These are phyloP conservation scores for Lophium mytilinum DNA, from an alignment of 495 filamentous ascomycete species.

Conservation along the genomic window DNA sequence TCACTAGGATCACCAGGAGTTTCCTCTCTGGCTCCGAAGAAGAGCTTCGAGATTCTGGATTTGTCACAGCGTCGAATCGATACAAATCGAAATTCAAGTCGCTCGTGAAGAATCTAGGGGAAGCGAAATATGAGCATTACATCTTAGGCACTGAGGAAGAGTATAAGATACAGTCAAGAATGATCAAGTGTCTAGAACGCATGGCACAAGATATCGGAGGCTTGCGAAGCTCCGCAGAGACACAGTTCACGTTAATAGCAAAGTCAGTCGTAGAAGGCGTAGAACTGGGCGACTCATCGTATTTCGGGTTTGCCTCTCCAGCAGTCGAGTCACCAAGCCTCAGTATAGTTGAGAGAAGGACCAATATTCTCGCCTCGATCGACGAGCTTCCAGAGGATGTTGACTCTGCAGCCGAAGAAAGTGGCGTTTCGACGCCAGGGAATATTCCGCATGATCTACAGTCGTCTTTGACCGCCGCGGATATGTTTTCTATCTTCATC, in stretches of 20 bases:
- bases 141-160: slow-evolving; percentile 73
- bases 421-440: neutral
- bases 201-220: slow-evolving; percentile 88
- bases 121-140: slow-evolving; percentile 88
- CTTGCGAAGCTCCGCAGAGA: slow-evolving; percentile 76
- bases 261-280: slow-evolving; percentile 37
- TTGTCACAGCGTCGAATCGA: slow-evolving; percentile 54
- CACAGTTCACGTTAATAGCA: slow-evolving; percentile 76
- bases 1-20: slow-evolving; percentile 72
- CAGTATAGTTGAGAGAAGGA: slow-evolving; percentile 14
- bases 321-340: slow-evolving; percentile 12
- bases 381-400: slow-evolving; percentile 17
- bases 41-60: slow-evolving; percentile 56
- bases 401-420: slow-evolving; percentile 10
- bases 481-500: slow-evolving; percentile 86
- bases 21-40: slow-evolving; percentile 82
- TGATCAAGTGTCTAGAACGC: slow-evolving; percentile 78
- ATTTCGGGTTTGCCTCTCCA: slow-evolving; percentile 5
- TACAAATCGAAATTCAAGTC: slow-evolving; percentile 63
- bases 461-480: slow-evolving; percentile 45
- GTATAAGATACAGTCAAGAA: slow-evolving; percentile 67
- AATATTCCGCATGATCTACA: slow-evolving; percentile 14
- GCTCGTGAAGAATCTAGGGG: slow-evolving; percentile 71
- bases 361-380: slow-evolving; percentile 19
- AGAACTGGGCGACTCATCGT: slow-evolving; percentile 15